These are phyloP conservation scores for Chlamydomonas applanata DNA, from an alignment of 139 green algal species.

Conservation along the genomic window DNA sequence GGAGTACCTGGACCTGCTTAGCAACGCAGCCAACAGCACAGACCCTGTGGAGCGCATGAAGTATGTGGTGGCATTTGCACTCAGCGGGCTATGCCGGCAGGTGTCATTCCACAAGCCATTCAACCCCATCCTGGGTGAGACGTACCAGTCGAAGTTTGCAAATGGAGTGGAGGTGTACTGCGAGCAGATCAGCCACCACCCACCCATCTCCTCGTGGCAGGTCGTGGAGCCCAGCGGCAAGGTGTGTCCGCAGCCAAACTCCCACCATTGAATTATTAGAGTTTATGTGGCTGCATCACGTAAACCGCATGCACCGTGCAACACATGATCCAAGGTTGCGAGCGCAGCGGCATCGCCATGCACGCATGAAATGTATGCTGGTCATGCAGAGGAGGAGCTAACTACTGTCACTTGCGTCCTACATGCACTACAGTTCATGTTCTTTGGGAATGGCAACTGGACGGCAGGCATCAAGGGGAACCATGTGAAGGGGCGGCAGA, in stretches of 20 bases:
- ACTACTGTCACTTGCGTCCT: background rate
- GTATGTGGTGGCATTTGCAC: conserved; percentile 55
- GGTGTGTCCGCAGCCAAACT: too few relatives aligned
- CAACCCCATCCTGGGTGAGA: conserved; percentile 71
- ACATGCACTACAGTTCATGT: conserved; percentile 40
- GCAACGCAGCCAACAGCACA: conserved; percentile 25
- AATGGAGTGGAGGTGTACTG: conserved; percentile 49
- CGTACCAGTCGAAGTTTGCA: conserved; percentile 38
- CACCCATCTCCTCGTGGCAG: conserved; percentile 63
- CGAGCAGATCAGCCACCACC: conserved; percentile 71
- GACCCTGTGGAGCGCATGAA: conserved; percentile 53
- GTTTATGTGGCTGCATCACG: background rate
- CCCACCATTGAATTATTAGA: too few relatives aligned
- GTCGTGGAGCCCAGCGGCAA: conserved; percentile 38
- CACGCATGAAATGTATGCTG: background rate
- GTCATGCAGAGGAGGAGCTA: too few relatives aligned
- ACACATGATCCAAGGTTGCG: background rate
- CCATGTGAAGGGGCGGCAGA: conserved; percentile 53
- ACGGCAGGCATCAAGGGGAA: conserved; percentile 54
- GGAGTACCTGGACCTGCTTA: conserved; percentile 40
- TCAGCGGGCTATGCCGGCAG: conserved; percentile 54
- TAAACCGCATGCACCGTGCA: background rate
- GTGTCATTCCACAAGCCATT: conserved; percentile 63
- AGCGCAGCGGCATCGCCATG: background rate
- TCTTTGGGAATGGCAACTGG: conserved; percentile 61